These are phyloP conservation scores for Gamarada debralockiae DNA, from an alignment of 495 filamentous ascomycete species.

Conservation along the genomic window DNA sequence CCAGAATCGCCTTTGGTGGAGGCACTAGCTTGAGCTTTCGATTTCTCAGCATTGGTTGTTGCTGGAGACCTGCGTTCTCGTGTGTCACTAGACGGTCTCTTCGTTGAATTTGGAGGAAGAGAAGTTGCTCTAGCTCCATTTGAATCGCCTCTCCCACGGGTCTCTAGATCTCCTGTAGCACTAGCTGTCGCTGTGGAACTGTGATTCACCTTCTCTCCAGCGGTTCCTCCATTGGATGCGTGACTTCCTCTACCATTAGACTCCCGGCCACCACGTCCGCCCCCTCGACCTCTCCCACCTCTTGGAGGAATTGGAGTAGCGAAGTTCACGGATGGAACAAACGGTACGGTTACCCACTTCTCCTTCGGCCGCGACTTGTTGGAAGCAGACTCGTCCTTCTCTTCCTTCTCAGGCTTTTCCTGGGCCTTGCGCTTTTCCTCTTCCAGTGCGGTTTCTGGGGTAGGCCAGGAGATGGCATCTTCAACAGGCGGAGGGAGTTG, in stretches of 20 bases:
- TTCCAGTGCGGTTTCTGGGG: conserved; percentile 73
- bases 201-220: conserved; percentile 36
- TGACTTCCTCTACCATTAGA: conserved; percentile 50
- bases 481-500: conserved; percentile 57
- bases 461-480: conserved; percentile 83
- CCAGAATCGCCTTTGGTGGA: conserved; percentile 13
- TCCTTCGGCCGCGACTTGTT: conserved; percentile 59
- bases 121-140: conserved; percentile 21
- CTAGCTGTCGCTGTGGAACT: not conserved
- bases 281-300: conserved; percentile 56
- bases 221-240: conserved; percentile 37
- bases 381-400: conserved; percentile 51
- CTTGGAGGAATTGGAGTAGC: conserved; percentile 69
- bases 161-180: conserved; percentile 8
- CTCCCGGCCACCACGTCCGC: conserved; percentile 47
- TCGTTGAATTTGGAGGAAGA: conserved; percentile 29
- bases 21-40: conserved; percentile 11
- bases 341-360: conserved; percentile 68
- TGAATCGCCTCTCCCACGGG: conserved; percentile 13
- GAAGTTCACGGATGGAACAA: conserved; percentile 77
- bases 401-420: conserved; percentile 60
- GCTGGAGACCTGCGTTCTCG: conserved; percentile 38
- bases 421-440: conserved; percentile 68
- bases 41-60: conserved; percentile 33
- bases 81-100: conserved; percentile 43